Conservation (phyloP, 1,284 basidiomycete species). For the Ganoderma sinense region DNA sequence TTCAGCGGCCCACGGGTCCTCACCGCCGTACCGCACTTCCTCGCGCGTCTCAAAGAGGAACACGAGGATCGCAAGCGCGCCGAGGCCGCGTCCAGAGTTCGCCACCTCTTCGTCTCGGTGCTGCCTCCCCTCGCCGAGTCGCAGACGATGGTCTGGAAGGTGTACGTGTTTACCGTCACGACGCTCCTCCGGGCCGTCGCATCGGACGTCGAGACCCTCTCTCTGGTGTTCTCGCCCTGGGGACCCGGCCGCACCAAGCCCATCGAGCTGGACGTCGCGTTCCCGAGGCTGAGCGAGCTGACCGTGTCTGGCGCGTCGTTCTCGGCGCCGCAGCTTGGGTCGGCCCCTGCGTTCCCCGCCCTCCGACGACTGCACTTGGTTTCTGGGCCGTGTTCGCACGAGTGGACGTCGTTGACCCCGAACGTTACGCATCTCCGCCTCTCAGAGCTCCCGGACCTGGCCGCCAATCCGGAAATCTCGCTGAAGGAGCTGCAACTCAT, state of each 20-base stretch:
- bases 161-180: constrained; percentile 23
- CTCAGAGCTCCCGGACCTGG: constrained; percentile 16
- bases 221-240: constrained; percentile 24
- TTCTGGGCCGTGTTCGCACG: constrained; percentile 3
- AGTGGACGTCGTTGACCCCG: constrained; percentile 27
- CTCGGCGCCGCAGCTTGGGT: constrained; percentile 23
- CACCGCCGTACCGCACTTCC: constrained; percentile 20
- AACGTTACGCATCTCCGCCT: constrained; percentile 28
- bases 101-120: constrained; percentile 29
- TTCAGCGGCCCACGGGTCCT: constrained; percentile 22
- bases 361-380: constrained; percentile 7
- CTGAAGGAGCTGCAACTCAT: constrained; percentile 19
- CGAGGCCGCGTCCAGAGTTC: constrained; percentile 23
- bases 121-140: constrained; percentile 17
- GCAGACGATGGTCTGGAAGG: constrained; percentile 22
- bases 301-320: constrained; percentile 26
- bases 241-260: constrained; percentile 7
- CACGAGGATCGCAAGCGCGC: constrained; percentile 20
- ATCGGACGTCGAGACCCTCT: constrained; percentile 22
- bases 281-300: constrained; percentile 25
- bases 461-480: constrained; percentile 15
- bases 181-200: constrained; percentile 24
- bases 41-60: constrained; percentile 11
- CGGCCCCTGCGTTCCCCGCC: constrained; percentile 7
- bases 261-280: constrained; percentile 16